These are phyloP conservation scores for Penicillium pulvis DNA, from an alignment of 495 filamentous ascomycete genomes.

Conservation along the genomic window DNA sequence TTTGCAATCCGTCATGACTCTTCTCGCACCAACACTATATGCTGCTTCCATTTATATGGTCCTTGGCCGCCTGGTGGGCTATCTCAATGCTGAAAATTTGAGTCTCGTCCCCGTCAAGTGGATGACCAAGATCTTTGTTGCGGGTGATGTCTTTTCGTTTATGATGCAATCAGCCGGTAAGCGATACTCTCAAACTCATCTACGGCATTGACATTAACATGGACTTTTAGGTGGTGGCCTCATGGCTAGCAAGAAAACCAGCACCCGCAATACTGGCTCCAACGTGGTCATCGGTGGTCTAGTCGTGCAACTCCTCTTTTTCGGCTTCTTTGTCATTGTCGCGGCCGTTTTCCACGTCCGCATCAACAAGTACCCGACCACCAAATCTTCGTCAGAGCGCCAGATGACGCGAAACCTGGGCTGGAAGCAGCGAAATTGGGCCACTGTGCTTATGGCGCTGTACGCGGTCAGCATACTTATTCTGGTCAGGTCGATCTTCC, in stretches of 20 bases:
- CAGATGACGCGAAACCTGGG: conserved; percentile 9
- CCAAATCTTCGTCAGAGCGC: conserved; percentile 19
- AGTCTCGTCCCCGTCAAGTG: conserved; percentile 29
- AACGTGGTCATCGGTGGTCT: conserved; percentile 48
- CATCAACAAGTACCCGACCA: conserved; percentile 23
- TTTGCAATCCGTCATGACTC: conserved; percentile 42
- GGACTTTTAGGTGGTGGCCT: conserved; percentile 21
- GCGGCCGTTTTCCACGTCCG: conserved; percentile 41
- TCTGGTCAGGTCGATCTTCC: conserved; percentile 61
- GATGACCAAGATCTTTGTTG: conserved; percentile 42
- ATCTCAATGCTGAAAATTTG: conserved; percentile 44
- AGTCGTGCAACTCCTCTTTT: conserved; percentile 45
- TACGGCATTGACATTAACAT: neutral
- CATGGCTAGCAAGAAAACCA: conserved; percentile 17
- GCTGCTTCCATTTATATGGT: conserved; percentile 63
- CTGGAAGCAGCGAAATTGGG: conserved; percentile 46
- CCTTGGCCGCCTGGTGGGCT: conserved; percentile 53
- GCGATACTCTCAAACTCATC: too few species aligned
- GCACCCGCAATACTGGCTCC: conserved; percentile 31
- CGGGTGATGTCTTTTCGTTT: conserved; percentile 40
- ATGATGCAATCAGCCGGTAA: conserved; percentile 31
- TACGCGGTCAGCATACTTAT: conserved; percentile 58
- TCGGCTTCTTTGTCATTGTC: conserved; percentile 48
- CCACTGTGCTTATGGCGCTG: conserved; percentile 49
- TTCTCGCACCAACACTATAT: conserved; percentile 53